Evolutionary conservation across 495 filamentous ascomycete species (phyloP).

Genomic region (Aspergillus nanangensis): DNA sequence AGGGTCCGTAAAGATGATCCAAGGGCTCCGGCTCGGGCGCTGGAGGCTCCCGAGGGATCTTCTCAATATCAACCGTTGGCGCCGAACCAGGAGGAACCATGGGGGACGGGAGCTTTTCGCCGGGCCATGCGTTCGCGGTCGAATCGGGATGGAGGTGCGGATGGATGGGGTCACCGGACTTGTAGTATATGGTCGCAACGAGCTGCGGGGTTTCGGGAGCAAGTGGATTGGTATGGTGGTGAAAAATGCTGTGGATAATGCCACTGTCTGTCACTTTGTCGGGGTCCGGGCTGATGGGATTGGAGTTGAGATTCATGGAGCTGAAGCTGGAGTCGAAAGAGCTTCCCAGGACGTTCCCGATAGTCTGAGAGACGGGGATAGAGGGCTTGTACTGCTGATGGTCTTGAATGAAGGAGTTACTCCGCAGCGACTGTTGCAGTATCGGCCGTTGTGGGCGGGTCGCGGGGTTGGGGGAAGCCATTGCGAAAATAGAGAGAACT

Average conservation of each 20-base stretch:
- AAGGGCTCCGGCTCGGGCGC: slow-evolving; percentile 59
- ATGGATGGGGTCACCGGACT: slow-evolving; percentile 38
- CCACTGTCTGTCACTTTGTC: slow-evolving; percentile 41
- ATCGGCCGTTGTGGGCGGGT: slow-evolving; percentile 34
- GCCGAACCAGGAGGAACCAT: slow-evolving; percentile 46
- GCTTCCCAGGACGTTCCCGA: slow-evolving; percentile 37
- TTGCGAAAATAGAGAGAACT: slow-evolving; percentile 8
- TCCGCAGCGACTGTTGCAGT: slow-evolving; percentile 50
- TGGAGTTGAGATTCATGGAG: slow-evolving; percentile 25
- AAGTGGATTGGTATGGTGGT: slow-evolving; percentile 31
- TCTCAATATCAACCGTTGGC: slow-evolving; percentile 62
- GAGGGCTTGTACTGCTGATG: slow-evolving; percentile 72
- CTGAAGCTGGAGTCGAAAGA: slow-evolving; percentile 13
- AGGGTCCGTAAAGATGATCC: slow-evolving; percentile 72
- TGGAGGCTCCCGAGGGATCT: slow-evolving; percentile 68
- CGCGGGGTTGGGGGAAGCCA: slow-evolving; percentile 26
- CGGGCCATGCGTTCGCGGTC: slow-evolving; percentile 18
- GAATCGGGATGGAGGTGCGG: slow-evolving; percentile 41
- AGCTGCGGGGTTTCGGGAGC: slow-evolving; percentile 35
- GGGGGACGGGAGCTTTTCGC: slow-evolving; percentile 34
- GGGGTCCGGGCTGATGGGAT: slow-evolving; percentile 42
- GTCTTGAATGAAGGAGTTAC: slow-evolving; percentile 65
- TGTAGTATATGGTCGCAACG: slow-evolving; percentile 46
- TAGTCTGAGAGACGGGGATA: slow-evolving; percentile 31
- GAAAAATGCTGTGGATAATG: slow-evolving; percentile 41